A percentile compares a stretch with the other conserved stretches of the same genome.
Evolutionary conservation across 2,329 filamentous ascomycete species (phyloP).

Genomic region (Hymenoscyphus repandus): DNA sequence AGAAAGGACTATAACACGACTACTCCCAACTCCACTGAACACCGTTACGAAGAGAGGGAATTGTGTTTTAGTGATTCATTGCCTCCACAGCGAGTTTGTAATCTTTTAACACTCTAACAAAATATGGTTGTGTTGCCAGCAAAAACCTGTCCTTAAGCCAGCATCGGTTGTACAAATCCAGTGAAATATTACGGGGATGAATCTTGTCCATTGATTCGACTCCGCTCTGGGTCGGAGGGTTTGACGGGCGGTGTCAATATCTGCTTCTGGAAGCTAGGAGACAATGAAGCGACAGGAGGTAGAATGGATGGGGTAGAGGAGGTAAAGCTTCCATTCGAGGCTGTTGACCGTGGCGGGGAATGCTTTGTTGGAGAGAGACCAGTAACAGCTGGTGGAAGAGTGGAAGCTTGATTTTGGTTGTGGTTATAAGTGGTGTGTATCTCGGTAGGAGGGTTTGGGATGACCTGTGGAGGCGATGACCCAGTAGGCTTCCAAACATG

Average conservation of each 20-base stretch:
- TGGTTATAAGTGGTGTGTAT: conserved; percentile 4
- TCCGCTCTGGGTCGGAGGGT: conserved; percentile 27
- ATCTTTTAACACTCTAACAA: too few relatives aligned
- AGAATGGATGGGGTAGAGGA: conserved; percentile 40
- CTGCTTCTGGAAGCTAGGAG: conserved; percentile 51
- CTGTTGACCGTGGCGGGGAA: conserved; percentile 26
- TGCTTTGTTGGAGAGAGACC: conserved; percentile 44
- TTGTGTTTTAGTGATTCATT: too few relatives aligned
- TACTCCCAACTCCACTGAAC: too few relatives aligned
- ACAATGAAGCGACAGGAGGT: conserved; percentile 51
- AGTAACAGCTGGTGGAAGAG: conserved; percentile 31
- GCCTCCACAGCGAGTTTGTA: too few relatives aligned
- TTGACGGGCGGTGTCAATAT: conserved; percentile 59
- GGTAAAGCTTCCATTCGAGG: conserved; percentile 25
- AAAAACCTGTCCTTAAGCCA: too few relatives aligned
- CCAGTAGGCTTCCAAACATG: conserved; percentile 11
- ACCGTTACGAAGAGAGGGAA: too few relatives aligned
- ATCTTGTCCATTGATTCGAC: conserved; percentile 18
- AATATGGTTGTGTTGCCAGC: too few relatives aligned
- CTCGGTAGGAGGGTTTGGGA: conserved; percentile 9
- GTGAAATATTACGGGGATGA: conserved; percentile 7
- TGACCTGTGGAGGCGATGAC: conserved; percentile 13
- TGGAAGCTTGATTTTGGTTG: conserved; percentile 20
- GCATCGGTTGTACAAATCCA: too few relatives aligned
- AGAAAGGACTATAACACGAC: too few relatives aligned